Evolutionary conservation across 2,329 filamentous ascomycete genomes (phyloP).

Genomic region (Diaporthe humulicola): DNA sequence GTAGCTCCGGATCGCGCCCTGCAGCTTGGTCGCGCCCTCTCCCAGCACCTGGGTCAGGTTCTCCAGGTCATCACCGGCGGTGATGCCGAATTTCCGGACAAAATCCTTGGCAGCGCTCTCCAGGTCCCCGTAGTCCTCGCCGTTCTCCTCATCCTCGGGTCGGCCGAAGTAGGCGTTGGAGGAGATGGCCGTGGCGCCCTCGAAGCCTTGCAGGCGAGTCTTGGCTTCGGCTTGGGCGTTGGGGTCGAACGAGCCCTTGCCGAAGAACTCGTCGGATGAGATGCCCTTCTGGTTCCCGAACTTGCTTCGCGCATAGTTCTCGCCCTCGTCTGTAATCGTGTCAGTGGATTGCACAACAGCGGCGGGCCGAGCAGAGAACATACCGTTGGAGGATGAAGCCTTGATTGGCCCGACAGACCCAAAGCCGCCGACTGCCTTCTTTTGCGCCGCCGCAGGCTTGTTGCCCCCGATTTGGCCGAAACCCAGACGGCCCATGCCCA

Average conservation of each 20-base stretch:
- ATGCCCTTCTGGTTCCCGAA: slow-evolving; percentile 96
- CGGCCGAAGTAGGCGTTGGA: slow-evolving; percentile 98
- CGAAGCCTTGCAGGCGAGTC: slow-evolving; percentile 88
- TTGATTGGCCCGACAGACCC: slow-evolving; percentile 85
- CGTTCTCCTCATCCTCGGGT: slow-evolving; percentile 78
- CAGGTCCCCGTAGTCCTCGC: slow-evolving; percentile 88
- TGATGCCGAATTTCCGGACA: slow-evolving; percentile 93
- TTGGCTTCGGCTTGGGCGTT: slow-evolving; percentile 87
- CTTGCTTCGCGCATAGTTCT: slow-evolving; percentile 87
- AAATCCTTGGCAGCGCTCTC: slow-evolving; percentile 97
- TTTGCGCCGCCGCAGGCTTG: slow-evolving; percentile 67
- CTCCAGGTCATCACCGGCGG: slow-evolving; percentile 94
- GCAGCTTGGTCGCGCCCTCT: slow-evolving; percentile 86
- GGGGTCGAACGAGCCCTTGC: slow-evolving; percentile 88
- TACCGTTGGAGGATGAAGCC: slow-evolving; percentile 74
- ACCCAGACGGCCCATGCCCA: slow-evolving; percentile 87
- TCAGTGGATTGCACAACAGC: slow-evolving; percentile 44
- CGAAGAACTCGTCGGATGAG: slow-evolving; percentile 98
- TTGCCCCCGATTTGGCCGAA: slow-evolving; percentile 85
- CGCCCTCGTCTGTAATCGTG: slow-evolving; percentile 72
- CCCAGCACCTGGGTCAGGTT: slow-evolving; percentile 87
- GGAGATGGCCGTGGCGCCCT: slow-evolving; percentile 91
- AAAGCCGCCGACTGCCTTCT: slow-evolving; percentile 82
- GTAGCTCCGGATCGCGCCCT: slow-evolving; percentile 79
- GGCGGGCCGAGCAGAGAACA: slow-evolving; percentile 42